phyloP scores from a whole-genome alignment of 768 basidiomycete species.

The Porpolomopsis calyptriformis region DNA sequence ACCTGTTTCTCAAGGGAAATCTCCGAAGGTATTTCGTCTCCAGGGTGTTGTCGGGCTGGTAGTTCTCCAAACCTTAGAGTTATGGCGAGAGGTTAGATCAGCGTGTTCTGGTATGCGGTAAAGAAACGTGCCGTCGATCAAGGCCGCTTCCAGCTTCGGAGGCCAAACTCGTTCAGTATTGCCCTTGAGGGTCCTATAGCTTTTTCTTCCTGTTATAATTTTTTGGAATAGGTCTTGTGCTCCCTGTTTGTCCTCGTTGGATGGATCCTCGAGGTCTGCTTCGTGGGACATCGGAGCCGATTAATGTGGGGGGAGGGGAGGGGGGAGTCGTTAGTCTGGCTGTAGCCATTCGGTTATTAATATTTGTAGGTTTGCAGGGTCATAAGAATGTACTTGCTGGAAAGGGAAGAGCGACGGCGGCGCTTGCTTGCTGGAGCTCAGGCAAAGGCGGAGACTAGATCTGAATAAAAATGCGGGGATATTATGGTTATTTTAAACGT shows the following conservation, averaged over 20 bases:
- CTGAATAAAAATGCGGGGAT: too few relatives aligned
- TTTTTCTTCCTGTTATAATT: conserved; percentile 59
- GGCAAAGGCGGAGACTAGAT: background rate
- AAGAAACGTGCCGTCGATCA: conserved; percentile 51
- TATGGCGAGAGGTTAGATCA: conserved; percentile 10
- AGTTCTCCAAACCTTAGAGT: conserved; percentile 52
- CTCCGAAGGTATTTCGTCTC: conserved; percentile 65
- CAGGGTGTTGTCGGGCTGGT: conserved; percentile 61
- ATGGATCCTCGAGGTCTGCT: conserved; percentile 9
- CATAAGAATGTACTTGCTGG: background rate
- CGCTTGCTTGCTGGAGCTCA: background rate
- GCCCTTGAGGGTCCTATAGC: conserved; percentile 65
- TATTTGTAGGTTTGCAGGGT: background rate
- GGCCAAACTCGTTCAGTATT: conserved; percentile 68
- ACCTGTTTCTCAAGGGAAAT: conserved; percentile 70
- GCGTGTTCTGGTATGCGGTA: background rate
- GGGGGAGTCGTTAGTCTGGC: background rate
- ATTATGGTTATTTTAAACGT: background rate
- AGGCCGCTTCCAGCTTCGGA: conserved; percentile 63
- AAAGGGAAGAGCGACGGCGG: background rate
- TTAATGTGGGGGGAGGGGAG: background rate
- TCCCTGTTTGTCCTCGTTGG: conserved; percentile 22
- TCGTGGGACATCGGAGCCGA: background rate
- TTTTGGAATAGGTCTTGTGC: conserved; percentile 54
- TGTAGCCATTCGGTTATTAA: background rate